Evolutionary conservation across 371 early-diverging fungal genomes (phyloP).

Genomic region (Zancudomyces culisetae): DNA sequence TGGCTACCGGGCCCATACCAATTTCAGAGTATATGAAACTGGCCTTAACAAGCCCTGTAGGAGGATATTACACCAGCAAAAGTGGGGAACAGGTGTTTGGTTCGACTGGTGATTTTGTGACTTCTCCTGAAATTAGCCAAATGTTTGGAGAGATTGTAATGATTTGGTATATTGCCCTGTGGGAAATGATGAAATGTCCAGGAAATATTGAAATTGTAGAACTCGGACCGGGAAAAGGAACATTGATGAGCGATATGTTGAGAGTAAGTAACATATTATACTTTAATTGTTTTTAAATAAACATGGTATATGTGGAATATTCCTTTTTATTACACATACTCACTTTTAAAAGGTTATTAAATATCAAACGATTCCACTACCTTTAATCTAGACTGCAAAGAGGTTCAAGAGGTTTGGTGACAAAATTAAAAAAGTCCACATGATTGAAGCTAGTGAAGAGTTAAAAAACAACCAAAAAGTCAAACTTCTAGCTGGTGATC

Average conservation of each 20-base stretch:
- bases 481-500: no score
- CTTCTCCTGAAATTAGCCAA: slow-evolving; percentile 92
- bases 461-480: no score
- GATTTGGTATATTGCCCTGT: slow-evolving; percentile 20
- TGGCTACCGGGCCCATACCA: slow-evolving; percentile 68
- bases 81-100: slow-evolving; percentile 83
- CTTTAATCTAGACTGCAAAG: slow-evolving; percentile 29
- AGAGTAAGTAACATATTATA: slow-evolving; percentile 27
- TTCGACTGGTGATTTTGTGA: slow-evolving; percentile 80
- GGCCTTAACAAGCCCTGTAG: slow-evolving; percentile 65
- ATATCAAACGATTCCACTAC: no score
- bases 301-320: neutral
- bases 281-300: neutral
- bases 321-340: no score
- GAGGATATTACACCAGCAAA: slow-evolving; percentile 57
- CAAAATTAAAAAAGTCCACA: slow-evolving; percentile 41
- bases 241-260: slow-evolving; percentile 81
- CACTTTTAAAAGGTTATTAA: no score
- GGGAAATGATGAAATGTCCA: slow-evolving; percentile 16
- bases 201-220: slow-evolving; percentile 41
- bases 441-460: slow-evolving; percentile 68
- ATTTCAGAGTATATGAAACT: slow-evolving; percentile 75
- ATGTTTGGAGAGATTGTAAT: slow-evolving; percentile 73
- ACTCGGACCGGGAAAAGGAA: slow-evolving; percentile 88
- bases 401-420: slow-evolving; percentile 45